Percentiles rank a stretch among this genome's conserved stretches.
Evolutionary conservation across 768 basidiomycete species (phyloP).

Genomic region (Tricholoma saponaceum): DNA sequence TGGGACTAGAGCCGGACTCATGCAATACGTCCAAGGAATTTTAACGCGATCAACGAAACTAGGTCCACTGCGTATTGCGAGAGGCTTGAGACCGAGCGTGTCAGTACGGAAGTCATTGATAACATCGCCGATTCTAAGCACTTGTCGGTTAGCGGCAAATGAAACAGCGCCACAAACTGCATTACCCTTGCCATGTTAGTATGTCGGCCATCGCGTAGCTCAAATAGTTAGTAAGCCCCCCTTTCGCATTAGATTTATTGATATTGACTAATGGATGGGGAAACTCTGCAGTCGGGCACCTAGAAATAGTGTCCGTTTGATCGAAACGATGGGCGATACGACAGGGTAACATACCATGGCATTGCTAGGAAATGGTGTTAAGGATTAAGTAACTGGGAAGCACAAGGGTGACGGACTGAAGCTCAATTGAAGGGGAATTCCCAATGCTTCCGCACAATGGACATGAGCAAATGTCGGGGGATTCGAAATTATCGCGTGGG

Average conservation of each 20-base stretch:
- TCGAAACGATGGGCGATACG: not conserved
- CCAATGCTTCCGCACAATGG: slow-evolving; percentile 62
- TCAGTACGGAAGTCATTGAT: slow-evolving; percentile 52
- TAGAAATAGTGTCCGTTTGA: slow-evolving; percentile 11
- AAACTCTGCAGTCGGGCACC: slow-evolving; percentile 50
- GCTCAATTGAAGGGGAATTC: slow-evolving; percentile 50
- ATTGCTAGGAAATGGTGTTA: slow-evolving; percentile 38
- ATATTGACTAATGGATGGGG: slow-evolving; percentile 64
- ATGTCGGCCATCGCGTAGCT: slow-evolving; percentile 57
- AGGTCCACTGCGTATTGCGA: slow-evolving; percentile 47
- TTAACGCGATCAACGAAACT: slow-evolving; percentile 48
- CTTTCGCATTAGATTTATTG: slow-evolving; percentile 47
- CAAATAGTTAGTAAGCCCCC: slow-evolving; percentile 52
- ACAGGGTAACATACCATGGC: slow-evolving; percentile 44
- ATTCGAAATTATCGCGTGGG: slow-evolving; percentile 65
- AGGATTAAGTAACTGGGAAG: not conserved
- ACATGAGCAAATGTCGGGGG: slow-evolving; percentile 65
- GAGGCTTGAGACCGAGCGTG: slow-evolving; percentile 43
- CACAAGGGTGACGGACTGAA: slow-evolving; percentile 42
- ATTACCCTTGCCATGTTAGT: slow-evolving; percentile 57
- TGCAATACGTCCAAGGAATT: slow-evolving; percentile 62
- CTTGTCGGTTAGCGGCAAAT: not conserved
- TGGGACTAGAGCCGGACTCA: slow-evolving; percentile 53
- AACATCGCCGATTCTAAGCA: slow-evolving; percentile 50
- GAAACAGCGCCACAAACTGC: not conserved